Conservation (phyloP, 441 rosid species). For the Cnidoscolus chayamansa region DNA sequence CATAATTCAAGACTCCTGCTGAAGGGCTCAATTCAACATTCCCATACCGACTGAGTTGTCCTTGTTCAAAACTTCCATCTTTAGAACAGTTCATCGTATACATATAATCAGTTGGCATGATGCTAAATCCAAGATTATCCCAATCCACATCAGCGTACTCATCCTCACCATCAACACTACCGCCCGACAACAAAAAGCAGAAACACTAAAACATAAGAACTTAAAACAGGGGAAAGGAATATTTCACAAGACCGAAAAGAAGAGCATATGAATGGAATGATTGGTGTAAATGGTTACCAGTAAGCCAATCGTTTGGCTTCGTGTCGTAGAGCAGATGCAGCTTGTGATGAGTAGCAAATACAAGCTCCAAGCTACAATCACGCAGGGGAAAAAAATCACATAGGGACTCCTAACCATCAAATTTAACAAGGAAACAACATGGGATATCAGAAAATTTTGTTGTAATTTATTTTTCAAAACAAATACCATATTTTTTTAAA, state of each 20-base stretch:
- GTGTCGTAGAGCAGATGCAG: constrained; percentile 23
- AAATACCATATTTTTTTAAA: too few species aligned
- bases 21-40: constrained; percentile 76
- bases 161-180: constrained; percentile 34
- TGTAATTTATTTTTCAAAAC: too few species aligned
- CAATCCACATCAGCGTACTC: constrained; percentile 77
- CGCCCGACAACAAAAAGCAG: neutral
- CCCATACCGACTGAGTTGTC: constrained; percentile 49
- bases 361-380: constrained; percentile 28
- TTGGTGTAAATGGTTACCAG: constrained; percentile 18
- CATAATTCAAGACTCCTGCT: constrained; percentile 82
- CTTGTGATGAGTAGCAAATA: constrained; percentile 19
- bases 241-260: neutral
- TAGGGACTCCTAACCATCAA: neutral
- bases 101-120: constrained; percentile 74
- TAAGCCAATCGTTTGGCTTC: constrained; percentile 8
- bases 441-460: too few species aligned
- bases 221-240: neutral
- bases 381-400: neutral
- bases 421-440: too few species aligned
- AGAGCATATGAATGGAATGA: neutral
- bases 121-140: constrained; percentile 78
- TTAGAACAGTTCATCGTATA: constrained; percentile 53
- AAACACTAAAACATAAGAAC: neutral
- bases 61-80: constrained; percentile 43